Percentiles rank a stretch among this genome's conserved stretches.
Conservation (phyloP, 2,329 filamentous ascomycete species). For the Orbilia brochopaga region DNA sequence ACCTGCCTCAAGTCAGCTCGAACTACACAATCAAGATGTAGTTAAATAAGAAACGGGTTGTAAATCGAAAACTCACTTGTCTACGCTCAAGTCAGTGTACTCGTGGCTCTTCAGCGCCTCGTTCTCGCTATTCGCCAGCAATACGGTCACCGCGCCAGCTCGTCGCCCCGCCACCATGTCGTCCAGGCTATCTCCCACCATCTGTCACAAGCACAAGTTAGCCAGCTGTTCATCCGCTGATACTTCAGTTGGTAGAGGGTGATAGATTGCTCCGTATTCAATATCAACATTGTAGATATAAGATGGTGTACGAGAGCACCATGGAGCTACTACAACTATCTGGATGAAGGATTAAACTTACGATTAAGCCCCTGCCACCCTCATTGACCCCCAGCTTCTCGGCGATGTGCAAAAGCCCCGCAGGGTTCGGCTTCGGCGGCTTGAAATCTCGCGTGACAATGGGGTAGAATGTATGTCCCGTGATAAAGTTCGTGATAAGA, state of each 20-base stretch:
- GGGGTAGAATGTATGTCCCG: constrained; percentile 71
- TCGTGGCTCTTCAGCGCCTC: constrained; percentile 70
- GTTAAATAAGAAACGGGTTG: background rate
- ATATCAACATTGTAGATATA: background rate
- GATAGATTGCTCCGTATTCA: no score
- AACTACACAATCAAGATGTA: constrained; percentile 67
- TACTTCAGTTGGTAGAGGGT: background rate
- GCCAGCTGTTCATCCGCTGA: background rate
- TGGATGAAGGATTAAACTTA: constrained; percentile 9
- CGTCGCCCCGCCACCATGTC: constrained; percentile 86
- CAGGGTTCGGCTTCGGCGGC: constrained; percentile 85
- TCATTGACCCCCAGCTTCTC: constrained; percentile 71
- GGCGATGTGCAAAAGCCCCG: constrained; percentile 85
- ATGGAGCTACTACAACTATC: background rate
- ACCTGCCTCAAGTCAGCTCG: constrained; percentile 59
- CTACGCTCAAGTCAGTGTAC: constrained; percentile 77
- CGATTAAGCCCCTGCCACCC: constrained; percentile 60
- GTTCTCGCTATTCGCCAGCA: constrained; percentile 86
- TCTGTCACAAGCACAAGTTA: constrained; percentile 52
- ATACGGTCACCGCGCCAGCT: constrained; percentile 87
- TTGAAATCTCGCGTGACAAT: constrained; percentile 83
- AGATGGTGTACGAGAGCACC: background rate
- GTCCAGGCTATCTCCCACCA: constrained; percentile 79
- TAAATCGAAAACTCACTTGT: constrained; percentile 54
- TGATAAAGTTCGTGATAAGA: constrained; percentile 76